Percentiles rank a stretch among this genome's conserved stretches.
Evolutionary conservation across 1,139 yeast genomes (phyloP).

Genomic region (Meyerozyma sp.): DNA sequence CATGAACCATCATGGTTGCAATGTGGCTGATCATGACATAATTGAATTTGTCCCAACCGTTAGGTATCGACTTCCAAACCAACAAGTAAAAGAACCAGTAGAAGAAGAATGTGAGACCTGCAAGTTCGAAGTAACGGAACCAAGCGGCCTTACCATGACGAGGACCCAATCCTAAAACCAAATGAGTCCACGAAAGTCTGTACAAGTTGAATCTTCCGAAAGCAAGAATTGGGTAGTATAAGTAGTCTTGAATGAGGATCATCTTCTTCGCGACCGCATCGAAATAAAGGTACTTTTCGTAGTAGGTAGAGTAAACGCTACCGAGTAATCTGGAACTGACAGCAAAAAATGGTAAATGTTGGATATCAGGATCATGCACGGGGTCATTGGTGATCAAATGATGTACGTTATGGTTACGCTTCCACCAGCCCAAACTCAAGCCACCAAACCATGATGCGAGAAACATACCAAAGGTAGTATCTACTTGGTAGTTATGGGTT

Average conservation of each 20-base stretch:
- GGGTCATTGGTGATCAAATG: slow-evolving; percentile 88
- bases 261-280: slow-evolving; percentile 58
- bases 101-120: slow-evolving; percentile 61
- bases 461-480: slow-evolving; percentile 66
- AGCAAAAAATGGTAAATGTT: slow-evolving; percentile 87
- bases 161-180: slow-evolving; percentile 68
- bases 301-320: slow-evolving; percentile 72
- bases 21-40: slow-evolving; percentile 72
- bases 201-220: slow-evolving; percentile 87
- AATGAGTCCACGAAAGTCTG: slow-evolving; percentile 73
- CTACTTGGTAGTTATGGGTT: slow-evolving; percentile 75
- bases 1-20: slow-evolving; percentile 86
- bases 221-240: slow-evolving; percentile 73
- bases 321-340: slow-evolving; percentile 69
- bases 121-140: slow-evolving; percentile 73
- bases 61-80: slow-evolving; percentile 47
- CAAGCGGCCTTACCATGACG: slow-evolving; percentile 78
- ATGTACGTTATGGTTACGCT: slow-evolving; percentile 85
- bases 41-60: slow-evolving; percentile 45
- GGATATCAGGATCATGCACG: slow-evolving; percentile 90
- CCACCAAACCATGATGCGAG: slow-evolving; percentile 86
- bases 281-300: slow-evolving; percentile 59
- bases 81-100: slow-evolving; percentile 77
- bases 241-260: slow-evolving; percentile 60
- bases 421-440: slow-evolving; percentile 91